phyloP scores from a whole-genome alignment of 1,139 yeast species.

The Saccharomyces hybrid region DNA sequence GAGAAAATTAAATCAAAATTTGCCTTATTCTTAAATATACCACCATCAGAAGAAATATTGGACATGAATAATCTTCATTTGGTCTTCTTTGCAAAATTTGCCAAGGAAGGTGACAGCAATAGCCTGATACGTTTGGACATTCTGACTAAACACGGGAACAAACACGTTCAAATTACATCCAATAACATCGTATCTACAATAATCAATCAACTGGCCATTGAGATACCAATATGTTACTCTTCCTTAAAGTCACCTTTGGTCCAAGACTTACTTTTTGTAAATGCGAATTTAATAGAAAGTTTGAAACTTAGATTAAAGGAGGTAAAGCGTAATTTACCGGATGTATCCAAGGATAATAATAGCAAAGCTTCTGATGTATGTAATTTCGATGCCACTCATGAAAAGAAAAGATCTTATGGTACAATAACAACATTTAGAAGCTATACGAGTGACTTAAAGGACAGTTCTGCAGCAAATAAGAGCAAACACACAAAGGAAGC shows the following conservation, averaged over 20 bases:
- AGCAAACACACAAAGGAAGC: background rate
- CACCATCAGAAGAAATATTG: slow-evolving; percentile 33
- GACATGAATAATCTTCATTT: slow-evolving; percentile 37
- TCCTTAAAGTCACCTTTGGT: slow-evolving; percentile 15
- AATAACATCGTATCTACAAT: slow-evolving; percentile 13
- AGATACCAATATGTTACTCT: slow-evolving; percentile 11
- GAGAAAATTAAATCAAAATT: slow-evolving; percentile 59
- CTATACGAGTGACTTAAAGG: slow-evolving; percentile 22
- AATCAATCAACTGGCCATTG: slow-evolving; percentile 11
- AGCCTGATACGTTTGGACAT: slow-evolving; percentile 14
- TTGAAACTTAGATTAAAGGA: slow-evolving; percentile 4
- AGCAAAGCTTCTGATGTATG: background rate
- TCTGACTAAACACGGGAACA: slow-evolving; percentile 11
- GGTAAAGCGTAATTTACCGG: background rate
- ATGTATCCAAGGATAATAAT: background rate
- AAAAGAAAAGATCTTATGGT: slow-evolving; percentile 23
- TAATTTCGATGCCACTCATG: slow-evolving; percentile 9
- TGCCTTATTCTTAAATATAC: slow-evolving; percentile 55
- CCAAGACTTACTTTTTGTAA: slow-evolving; percentile 6
- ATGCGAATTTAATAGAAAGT: slow-evolving; percentile 7
- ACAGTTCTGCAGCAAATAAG: slow-evolving; percentile 1
- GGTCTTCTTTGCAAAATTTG: slow-evolving; percentile 40
- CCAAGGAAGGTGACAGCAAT: slow-evolving; percentile 25
- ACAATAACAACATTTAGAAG: slow-evolving; percentile 31
- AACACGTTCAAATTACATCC: slow-evolving; percentile 8